Evolutionary conservation across 2,329 filamentous ascomycete species (phyloP), one percentile per base, ranked within the genome.

Genomic region (Magnaporthiopsis poae): DNA sequence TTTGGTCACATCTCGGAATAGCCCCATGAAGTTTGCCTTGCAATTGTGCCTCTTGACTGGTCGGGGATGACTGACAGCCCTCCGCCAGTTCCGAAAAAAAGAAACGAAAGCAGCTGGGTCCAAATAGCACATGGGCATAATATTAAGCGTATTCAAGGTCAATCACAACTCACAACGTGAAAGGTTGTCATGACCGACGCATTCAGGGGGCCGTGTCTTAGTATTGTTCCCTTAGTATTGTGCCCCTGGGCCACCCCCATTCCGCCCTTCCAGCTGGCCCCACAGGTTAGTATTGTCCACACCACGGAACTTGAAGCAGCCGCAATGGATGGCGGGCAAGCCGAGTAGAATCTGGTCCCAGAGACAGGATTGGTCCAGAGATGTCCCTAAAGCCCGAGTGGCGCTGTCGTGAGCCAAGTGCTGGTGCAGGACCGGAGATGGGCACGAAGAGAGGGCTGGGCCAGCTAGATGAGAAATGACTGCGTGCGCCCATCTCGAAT

Each of bases 151-250:
- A 11, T n/a, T 2, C 39, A 25, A 56, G 5, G 11, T 5, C 18
- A 8, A 18, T 56, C 46, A 56, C 46, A 56, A 25, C 46, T 25
- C 46, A 56, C 46, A 56, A 21, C 21, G 39, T 7, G 21, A 52
- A 18, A 2, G 35, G 46, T 25, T 56, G 46, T 56, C n/a, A 3
- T 56, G 46, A 9, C 9, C 46, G 46, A 56, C 46, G 46, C 5
- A 56, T 56, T 25, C 46, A 13, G 18, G 18, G 46, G 46, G 8
- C 21, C 18, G 27, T 18, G 46, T 63, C 33, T 65, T 63, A 63
- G 25, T 36, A 67, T 67, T 67, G 66, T 67, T 35, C 63, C 33
- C 36, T 67, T 67, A 61, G 66, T 65, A 67, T 67, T 67, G 66
- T 67, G 27, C 66, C n/a, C 27, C 52, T 25, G n/a, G 65, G 21